Conservation (phyloP, 768 basidiomycete genomes). For the Cyclocybe cylindracea region DNA sequence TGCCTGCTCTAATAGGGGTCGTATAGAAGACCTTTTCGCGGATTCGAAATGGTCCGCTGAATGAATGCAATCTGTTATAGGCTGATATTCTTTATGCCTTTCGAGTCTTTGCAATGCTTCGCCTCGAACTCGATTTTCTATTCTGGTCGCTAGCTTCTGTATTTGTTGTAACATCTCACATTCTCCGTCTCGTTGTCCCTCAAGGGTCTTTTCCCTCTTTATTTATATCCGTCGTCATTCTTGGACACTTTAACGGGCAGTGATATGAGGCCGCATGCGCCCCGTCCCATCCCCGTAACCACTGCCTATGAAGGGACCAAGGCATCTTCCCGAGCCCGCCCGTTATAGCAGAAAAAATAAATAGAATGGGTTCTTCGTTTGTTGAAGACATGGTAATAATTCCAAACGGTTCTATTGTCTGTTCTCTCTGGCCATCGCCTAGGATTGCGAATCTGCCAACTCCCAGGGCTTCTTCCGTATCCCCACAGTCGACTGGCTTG, state of each 20-base stretch:
- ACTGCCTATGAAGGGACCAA: no score
- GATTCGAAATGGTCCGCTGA: background rate
- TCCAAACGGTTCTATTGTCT: no score
- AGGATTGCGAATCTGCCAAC: constrained; percentile 10
- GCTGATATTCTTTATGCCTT: no score
- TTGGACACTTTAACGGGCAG: no score
- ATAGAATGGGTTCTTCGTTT: no score
- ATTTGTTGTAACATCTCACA: constrained; percentile 1
- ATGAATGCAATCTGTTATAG: no score
- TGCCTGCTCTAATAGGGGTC: constrained; percentile 6
- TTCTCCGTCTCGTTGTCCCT: constrained; percentile 1
- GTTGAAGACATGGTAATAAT: no score
- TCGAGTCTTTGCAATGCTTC: background rate
- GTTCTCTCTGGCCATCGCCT: background rate
- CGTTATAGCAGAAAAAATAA: no score
- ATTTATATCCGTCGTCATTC: background rate
- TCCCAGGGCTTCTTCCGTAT: constrained; percentile 75
- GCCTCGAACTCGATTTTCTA: background rate
- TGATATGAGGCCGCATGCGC: no score
- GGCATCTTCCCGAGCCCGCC: no score
- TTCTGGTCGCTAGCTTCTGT: background rate
- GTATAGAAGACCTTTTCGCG: constrained; percentile 12
- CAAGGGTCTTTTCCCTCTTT: constrained; percentile 1
- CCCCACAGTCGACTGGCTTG: constrained; percentile 55
- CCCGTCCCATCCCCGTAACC: no score